Conservation (phyloP, 179 eudicot species). For the Camellia oleifera region DNA sequence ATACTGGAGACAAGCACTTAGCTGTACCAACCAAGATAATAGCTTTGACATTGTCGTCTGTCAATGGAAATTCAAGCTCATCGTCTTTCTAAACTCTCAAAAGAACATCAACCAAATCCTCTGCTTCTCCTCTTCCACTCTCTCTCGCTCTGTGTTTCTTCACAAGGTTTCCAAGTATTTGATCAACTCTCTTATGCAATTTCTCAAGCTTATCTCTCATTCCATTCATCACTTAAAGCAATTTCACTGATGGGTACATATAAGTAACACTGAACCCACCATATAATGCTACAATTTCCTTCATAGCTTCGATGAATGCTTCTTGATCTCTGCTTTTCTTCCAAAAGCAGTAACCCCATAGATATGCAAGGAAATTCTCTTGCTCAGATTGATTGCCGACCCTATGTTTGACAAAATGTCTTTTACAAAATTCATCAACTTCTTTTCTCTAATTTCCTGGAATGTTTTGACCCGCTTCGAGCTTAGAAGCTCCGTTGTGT, state of each 20-base stretch:
- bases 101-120: slow-evolving; percentile 17
- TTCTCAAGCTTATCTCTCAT: neutral
- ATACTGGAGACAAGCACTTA: too few species aligned
- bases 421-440: slow-evolving; percentile 6
- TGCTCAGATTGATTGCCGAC: slow-evolving; percentile 4
- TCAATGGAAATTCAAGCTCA: slow-evolving; percentile 2
- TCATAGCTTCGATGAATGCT: neutral
- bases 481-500: slow-evolving; percentile 1
- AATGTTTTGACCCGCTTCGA: neutral
- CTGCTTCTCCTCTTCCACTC: neutral
- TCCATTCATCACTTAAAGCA: neutral
- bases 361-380: neutral
- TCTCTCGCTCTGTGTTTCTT: neutral
- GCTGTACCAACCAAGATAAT: slow-evolving; percentile 3
- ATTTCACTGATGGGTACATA: slow-evolving; percentile 1
- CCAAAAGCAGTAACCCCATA: slow-evolving; percentile 4
- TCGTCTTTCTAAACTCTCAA: slow-evolving; percentile 12
- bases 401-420: neutral
- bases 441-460: slow-evolving; percentile 1
- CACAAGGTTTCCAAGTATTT: neutral
- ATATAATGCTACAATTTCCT: neutral
- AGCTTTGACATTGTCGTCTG: slow-evolving; percentile 12
- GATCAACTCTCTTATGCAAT: neutral
- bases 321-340: slow-evolving; percentile 19
- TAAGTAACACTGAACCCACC: neutral